phyloP scores from a whole-genome alignment of 2,329 filamentous ascomycete genomes.

The Cercospora sojina region DNA sequence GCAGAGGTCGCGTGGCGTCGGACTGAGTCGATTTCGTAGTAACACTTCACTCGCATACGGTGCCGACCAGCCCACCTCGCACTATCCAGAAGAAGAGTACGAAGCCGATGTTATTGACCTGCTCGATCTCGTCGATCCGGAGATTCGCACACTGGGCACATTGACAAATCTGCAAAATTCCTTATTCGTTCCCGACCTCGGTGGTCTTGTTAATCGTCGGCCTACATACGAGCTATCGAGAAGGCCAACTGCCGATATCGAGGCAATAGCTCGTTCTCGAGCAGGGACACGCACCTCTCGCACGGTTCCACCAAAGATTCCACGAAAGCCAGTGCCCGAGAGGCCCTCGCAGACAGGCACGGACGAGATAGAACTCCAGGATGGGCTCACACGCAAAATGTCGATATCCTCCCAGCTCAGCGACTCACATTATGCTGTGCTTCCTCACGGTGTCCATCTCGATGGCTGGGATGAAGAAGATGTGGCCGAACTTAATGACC shows the following conservation, averaged over 20 bases:
- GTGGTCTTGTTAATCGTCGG: slow-evolving; percentile 69
- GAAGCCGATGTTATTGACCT: slow-evolving; percentile 64
- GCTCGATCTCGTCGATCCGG: slow-evolving; percentile 72
- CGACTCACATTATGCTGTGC: slow-evolving; percentile 72
- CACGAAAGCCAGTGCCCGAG: slow-evolving; percentile 18
- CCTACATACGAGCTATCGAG: slow-evolving; percentile 74
- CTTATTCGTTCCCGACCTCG: slow-evolving; percentile 80
- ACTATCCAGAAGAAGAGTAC: slow-evolving; percentile 50
- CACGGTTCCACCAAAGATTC: slow-evolving; percentile 8
- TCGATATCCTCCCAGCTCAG: slow-evolving; percentile 69
- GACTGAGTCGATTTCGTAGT: slow-evolving; percentile 20
- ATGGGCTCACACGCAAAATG: slow-evolving; percentile 24
- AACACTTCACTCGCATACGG: slow-evolving; percentile 20
- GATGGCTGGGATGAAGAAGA: slow-evolving; percentile 75
- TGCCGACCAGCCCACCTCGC: slow-evolving; percentile 16
- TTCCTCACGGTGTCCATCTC: slow-evolving; percentile 70
- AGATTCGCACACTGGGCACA: slow-evolving; percentile 78
- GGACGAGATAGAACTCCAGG: slow-evolving; percentile 27
- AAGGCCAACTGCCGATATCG: slow-evolving; percentile 36
- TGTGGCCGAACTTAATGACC: slow-evolving; percentile 75
- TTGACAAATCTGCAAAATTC: slow-evolving; percentile 90
- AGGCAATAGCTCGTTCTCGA: slow-evolving; percentile 25
- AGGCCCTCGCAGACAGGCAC: not conserved
- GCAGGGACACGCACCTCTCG: slow-evolving; percentile 25
- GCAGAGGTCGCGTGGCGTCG: slow-evolving; percentile 29